phyloP scores from a whole-genome alignment of 495 filamentous ascomycete genomes.

The Entonaema liquescens region DNA sequence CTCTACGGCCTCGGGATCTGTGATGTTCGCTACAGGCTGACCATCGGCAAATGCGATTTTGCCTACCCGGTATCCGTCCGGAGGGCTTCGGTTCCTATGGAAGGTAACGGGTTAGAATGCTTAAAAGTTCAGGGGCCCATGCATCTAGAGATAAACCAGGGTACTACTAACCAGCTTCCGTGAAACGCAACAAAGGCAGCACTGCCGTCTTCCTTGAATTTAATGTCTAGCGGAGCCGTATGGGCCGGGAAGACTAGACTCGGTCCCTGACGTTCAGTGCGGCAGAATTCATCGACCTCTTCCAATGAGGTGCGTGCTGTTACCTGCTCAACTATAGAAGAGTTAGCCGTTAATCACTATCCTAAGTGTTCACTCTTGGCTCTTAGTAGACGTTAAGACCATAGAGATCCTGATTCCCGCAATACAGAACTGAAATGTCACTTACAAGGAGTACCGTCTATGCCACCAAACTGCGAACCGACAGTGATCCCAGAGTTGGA shows the following conservation, averaged over 20 bases:
- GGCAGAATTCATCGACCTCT: conserved; percentile 54
- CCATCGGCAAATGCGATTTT: conserved; percentile 57
- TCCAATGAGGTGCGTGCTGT: conserved; percentile 11
- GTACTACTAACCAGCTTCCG: conserved; percentile 59
- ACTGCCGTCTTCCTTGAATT: conserved; percentile 53
- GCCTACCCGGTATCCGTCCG: conserved; percentile 59
- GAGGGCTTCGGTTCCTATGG: conserved; percentile 52
- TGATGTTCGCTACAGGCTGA: conserved; percentile 50
- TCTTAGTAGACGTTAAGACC: no score
- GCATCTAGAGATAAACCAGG: background rate
- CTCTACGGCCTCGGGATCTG: conserved; percentile 52
- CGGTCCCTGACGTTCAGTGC: conserved; percentile 51
- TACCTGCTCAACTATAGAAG: conserved; percentile 30
- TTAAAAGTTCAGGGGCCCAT: background rate
- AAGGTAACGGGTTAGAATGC: background rate
- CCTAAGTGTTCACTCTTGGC: no score
- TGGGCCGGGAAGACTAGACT: conserved; percentile 62
- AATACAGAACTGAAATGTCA: no score
- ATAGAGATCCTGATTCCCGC: no score
- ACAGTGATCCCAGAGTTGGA: conserved; percentile 53
- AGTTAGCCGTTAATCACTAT: background rate
- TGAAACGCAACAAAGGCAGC: conserved; percentile 64
- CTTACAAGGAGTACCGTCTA: conserved; percentile 39
- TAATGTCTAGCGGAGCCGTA: conserved; percentile 65
- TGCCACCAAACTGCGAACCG: conserved; percentile 59